Base-by-base conservation (phyloP, 2,329 filamentous ascomycete genomes). In the Pestalotiopsis sp. region DNA sequence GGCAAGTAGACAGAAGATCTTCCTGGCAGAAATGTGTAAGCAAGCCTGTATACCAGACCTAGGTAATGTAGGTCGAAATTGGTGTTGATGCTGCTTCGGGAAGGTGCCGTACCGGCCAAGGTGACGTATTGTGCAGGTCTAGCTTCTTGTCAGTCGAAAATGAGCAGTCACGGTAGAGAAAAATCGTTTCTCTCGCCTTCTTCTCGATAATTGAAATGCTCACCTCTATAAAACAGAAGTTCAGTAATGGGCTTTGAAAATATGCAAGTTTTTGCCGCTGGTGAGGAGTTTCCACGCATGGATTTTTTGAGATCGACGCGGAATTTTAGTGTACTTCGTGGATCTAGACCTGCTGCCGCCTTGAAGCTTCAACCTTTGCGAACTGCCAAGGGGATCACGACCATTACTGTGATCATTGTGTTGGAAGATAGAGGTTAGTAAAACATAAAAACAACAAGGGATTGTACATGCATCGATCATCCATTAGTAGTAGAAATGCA, bases 231-330 rank as follows among this genome's bases (percentile, higher is more conserved):
- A 36, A 9, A 36, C 31, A 36, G 31, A 36, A 36, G 31, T 36
- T 36, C 7, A 36, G 7, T 7, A 36, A 13, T 61, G 14, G 4
- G 6, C 17, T 36, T 17, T 62, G 27, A 20, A 13, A n/a, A 36
- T n/a, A 38, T 39, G 20, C 59, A 20, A 39, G 59, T 38, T 20
- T 36, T 39, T 52, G 59, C 59, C 36, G 14, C n/a, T 6, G 59
- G 31, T 23, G 59, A 62, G n/a, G 59, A 62, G 31, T 27, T 59
- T 59, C 31, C 61, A 23, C 17, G 62, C 39, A 49, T 49, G 63
- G 52, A 66, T 66, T 66, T 52, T 52, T 66, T 58, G 63, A 66
- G 63, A 49, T 66, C 63, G 63, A 25, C 63, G 63, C 45, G 14
- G 49, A 23, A 66, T 66, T 66, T 66, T 66, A 66, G 63, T 57